Evolutionary conservation across 1,139 yeast species (phyloP).

Genomic region (Zygoascus sp.): DNA sequence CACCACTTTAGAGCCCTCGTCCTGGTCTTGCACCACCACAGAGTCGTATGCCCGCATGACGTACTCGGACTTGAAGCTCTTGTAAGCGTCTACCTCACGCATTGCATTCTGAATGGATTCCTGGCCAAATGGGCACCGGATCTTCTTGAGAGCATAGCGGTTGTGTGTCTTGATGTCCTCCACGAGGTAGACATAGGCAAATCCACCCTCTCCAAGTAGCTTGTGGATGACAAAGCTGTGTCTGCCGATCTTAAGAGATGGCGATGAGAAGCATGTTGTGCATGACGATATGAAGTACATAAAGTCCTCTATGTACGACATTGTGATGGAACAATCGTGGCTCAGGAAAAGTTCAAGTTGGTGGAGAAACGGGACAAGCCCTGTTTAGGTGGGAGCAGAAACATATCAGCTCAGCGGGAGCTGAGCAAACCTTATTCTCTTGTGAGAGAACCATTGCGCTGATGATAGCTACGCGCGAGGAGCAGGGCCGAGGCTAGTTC

Average conservation of each 20-base stretch:
- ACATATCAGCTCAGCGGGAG: no score
- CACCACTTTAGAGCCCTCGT: slow-evolving; percentile 73
- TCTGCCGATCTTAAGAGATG: slow-evolving; percentile 35
- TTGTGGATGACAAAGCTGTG: slow-evolving; percentile 47
- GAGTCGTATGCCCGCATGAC: slow-evolving; percentile 70
- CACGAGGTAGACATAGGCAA: slow-evolving; percentile 83
- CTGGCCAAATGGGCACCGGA: slow-evolving; percentile 81
- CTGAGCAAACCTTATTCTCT: no score
- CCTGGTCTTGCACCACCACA: slow-evolving; percentile 57
- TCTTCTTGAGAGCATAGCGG: slow-evolving; percentile 73
- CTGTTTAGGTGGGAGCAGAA: no score
- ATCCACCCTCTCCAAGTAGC: slow-evolving; percentile 85
- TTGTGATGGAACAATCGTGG: no score
- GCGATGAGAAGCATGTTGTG: slow-evolving; percentile 37
- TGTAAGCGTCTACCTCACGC: slow-evolving; percentile 72
- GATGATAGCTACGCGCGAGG: no score
- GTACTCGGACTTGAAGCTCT: slow-evolving; percentile 62
- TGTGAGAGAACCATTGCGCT: no score
- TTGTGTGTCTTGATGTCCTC: slow-evolving; percentile 46
- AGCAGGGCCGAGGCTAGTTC: no score
- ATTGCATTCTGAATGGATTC: slow-evolving; percentile 69
- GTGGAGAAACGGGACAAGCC: no score
- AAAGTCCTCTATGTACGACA: slow-evolving; percentile 27
- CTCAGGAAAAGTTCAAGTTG: no score
- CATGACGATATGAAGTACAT: slow-evolving; percentile 34